Evolutionary conservation across 805 yeast genomes (phyloP).

Genomic region (Metschnikowia chrysomelidarum): DNA sequence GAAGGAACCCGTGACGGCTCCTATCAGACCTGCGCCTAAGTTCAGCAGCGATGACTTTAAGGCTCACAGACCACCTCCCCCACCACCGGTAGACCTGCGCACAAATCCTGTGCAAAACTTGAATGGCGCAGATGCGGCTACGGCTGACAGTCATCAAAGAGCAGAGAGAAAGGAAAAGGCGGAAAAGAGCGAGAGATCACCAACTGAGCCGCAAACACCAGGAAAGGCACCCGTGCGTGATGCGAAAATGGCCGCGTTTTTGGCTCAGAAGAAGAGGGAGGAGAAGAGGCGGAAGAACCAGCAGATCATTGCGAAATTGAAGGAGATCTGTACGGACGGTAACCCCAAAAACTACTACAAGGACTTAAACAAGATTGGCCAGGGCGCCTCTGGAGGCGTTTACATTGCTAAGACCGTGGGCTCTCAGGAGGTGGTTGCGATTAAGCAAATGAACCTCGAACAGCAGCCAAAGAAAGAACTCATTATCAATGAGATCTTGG

Average conservation of each 20-base stretch:
- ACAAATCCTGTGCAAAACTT: conserved; percentile 6
- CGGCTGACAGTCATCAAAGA: conserved; percentile 12
- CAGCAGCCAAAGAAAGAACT: conserved; percentile 95
- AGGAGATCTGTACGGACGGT: conserved; percentile 76
- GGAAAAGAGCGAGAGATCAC: conserved; percentile 8
- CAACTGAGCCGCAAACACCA: conserved; percentile 14
- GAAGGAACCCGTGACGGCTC: conserved; percentile 37
- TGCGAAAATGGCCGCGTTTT: conserved; percentile 52
- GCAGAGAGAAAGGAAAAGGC: conserved; percentile 14
- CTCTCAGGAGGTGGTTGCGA: conserved; percentile 59
- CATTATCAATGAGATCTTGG: conserved; percentile 50
- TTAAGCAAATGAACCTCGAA: conserved; percentile 93
- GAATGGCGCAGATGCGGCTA: neutral
- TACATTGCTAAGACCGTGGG: conserved; percentile 71
- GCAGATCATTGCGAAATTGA: conserved; percentile 67
- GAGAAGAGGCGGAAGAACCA: conserved; percentile 70
- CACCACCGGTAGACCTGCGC: conserved; percentile 30
- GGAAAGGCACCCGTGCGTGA: conserved; percentile 43
- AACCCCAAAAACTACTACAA: conserved; percentile 75
- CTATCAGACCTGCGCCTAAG: conserved; percentile 29
- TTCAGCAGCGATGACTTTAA: conserved; percentile 30
- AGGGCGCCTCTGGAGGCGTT: conserved; percentile 98
- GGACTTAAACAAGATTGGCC: conserved; percentile 83
- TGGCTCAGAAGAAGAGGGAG: conserved; percentile 69
- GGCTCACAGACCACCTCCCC: conserved; percentile 42